A percentile compares a stretch with the other conserved stretches of the same genome.
These are phyloP conservation scores for Ophioceras dolichostomum DNA, from an alignment of 2,329 filamentous ascomycete species.

Conservation along the genomic window DNA sequence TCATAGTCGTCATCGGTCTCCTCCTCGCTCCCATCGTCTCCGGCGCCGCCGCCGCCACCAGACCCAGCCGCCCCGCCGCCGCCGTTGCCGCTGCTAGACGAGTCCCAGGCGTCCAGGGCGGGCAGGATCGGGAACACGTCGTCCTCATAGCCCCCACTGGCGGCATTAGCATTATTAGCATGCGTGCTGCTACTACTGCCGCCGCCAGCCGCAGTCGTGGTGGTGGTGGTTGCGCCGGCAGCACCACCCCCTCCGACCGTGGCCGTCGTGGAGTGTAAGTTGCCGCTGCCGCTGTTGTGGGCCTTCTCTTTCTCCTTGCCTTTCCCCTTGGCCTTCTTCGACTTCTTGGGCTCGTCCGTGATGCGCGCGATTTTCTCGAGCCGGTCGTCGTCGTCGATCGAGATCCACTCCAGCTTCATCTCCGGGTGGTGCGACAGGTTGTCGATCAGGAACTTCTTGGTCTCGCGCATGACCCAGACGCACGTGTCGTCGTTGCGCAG, in stretches of 20 bases:
- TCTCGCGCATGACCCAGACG: slow-evolving; percentile 42
- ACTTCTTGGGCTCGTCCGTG: slow-evolving; percentile 15
- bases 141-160: not conserved
- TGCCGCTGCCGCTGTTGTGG: slow-evolving; percentile 1
- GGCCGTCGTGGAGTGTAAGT: too few species aligned
- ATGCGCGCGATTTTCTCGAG: slow-evolving; percentile 36
- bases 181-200: not conserved
- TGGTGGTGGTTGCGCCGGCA: not conserved
- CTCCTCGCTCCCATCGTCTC: slow-evolving; percentile 16
- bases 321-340: slow-evolving; percentile 20
- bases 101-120: slow-evolving; percentile 9
- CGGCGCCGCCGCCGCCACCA: slow-evolving; percentile 15
- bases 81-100: too few species aligned
- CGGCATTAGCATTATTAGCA: not conserved
- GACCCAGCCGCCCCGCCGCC: too few species aligned
- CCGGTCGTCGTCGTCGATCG: slow-evolving; percentile 35
- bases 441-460: slow-evolving; percentile 46
- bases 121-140: slow-evolving; percentile 15
- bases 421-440: slow-evolving; percentile 41
- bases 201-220: too few species aligned
- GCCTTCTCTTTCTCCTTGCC: slow-evolving; percentile 21
- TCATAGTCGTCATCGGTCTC: slow-evolving; percentile 16
- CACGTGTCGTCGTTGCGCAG: slow-evolving; percentile 45
- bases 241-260: too few species aligned
- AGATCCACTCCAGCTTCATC: slow-evolving; percentile 45